Conservation (phyloP, 2,329 filamentous ascomycete species). For the Cordyceps fumosorosea region DNA sequence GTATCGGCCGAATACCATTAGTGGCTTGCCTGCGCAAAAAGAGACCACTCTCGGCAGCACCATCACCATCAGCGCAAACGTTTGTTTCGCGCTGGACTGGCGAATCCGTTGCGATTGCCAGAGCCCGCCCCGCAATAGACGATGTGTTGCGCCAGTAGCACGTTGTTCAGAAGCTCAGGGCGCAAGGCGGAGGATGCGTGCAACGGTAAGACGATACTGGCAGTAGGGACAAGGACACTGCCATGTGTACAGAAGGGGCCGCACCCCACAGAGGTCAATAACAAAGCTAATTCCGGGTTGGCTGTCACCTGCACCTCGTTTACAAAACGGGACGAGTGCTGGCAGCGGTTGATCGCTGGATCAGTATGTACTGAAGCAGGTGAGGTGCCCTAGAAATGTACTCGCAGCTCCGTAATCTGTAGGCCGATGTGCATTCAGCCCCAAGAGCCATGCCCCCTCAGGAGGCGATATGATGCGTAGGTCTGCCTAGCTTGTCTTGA, state of each 20-base stretch:
- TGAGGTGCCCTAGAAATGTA: neutral
- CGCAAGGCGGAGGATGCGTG: constrained; percentile 5
- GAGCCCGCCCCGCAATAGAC: constrained; percentile 7
- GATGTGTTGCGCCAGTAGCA: neutral
- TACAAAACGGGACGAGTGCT: neutral
- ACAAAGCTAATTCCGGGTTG: constrained; percentile 3
- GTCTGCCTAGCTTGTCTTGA: neutral
- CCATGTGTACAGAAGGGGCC: neutral
- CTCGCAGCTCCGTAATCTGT: neutral
- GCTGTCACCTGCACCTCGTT: constrained; percentile 5
- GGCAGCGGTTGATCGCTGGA: neutral
- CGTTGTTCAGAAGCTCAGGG: constrained; percentile 1
- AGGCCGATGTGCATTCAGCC: neutral
- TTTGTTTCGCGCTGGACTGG: neutral
- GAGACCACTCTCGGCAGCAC: neutral
- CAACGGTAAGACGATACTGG: constrained; percentile 2
- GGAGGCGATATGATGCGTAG: neutral
- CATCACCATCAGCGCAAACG: constrained; percentile 1
- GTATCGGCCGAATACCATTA: neutral
- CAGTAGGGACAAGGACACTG: neutral
- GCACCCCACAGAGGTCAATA: neutral
- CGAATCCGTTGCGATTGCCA: neutral
- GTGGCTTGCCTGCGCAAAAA: neutral
- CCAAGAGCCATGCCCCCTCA: neutral
- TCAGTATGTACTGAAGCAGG: neutral